Conservation (phyloP, 1,284 basidiomycete genomes). For the Trichosporon sp. region DNA sequence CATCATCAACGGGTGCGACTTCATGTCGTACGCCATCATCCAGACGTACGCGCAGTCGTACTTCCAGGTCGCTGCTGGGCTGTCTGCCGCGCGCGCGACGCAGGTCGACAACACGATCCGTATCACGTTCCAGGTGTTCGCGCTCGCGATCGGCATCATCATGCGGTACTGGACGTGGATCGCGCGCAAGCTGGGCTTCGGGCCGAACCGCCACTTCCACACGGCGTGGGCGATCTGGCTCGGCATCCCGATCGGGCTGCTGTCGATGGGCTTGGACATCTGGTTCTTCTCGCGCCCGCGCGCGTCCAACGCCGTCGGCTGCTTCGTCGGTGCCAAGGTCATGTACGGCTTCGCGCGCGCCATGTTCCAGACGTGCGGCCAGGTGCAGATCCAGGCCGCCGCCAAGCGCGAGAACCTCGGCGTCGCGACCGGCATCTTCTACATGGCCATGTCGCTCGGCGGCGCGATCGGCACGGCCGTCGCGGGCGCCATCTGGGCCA, state of each 20-base stretch:
- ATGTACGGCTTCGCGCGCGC: neutral
- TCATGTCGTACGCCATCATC: slow-evolving; percentile 21
- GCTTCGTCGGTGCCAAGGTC: neutral
- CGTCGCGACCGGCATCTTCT: slow-evolving; percentile 23
- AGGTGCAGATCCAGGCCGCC: slow-evolving; percentile 5
- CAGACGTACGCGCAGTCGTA: slow-evolving; percentile 17
- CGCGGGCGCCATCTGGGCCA: slow-evolving; percentile 18
- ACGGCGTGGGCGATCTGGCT: slow-evolving; percentile 18
- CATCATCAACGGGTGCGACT: slow-evolving; percentile 21
- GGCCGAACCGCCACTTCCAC: slow-evolving; percentile 13
- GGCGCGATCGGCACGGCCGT: slow-evolving; percentile 19
- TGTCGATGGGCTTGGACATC: neutral
- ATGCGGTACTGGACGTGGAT: slow-evolving; percentile 23
- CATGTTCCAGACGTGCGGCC: neutral
- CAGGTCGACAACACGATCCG: slow-evolving; percentile 21
- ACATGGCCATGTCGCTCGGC: slow-evolving; percentile 22
- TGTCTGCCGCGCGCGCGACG: slow-evolving; percentile 11
- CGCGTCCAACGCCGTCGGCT: neutral
- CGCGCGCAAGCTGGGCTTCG: slow-evolving; percentile 10
- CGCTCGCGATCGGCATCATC: slow-evolving; percentile 13
- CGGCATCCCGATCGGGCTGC: slow-evolving; percentile 1
- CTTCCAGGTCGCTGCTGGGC: slow-evolving; percentile 18
- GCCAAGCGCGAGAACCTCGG: slow-evolving; percentile 14
- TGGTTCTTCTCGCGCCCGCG: neutral
- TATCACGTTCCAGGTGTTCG: slow-evolving; percentile 22